Base-by-base conservation (phyloP, 768 basidiomycete species). In the Tubosaeta sp. region DNA sequence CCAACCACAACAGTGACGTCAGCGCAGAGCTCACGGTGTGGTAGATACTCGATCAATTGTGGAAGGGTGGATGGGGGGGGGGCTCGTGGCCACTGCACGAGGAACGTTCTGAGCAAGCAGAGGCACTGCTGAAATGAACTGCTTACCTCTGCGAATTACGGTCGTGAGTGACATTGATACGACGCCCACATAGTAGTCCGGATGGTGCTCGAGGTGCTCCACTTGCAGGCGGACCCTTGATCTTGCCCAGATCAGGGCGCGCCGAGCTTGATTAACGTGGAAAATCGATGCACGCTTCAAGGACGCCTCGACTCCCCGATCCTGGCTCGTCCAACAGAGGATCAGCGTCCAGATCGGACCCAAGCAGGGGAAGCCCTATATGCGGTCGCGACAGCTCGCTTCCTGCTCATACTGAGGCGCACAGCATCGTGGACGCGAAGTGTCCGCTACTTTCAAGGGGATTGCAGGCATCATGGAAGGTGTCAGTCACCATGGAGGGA, bases 281-380 rank as follows among this genome's bases (percentile, higher is more conserved):
- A 77, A 55, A 86, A 86, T 56, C 78, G 81, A 19, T 86, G 84
- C 63, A 85, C 80, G 31, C 85, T 84, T 35, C 84, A 86, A 68
- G 84, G 84, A 46, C 76, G 75, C 24, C 61, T 80, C 39, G 83
- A 36, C n/a, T 18, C 35, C 10, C n/a, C 10, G 18, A 36, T n/a
- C 7, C 18, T 19, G 35, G 18, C 10, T 11, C 10, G 9, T 18
- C 35, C 9, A 36, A 18, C 18, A 36, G n/a, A n/a, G n/a, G n/a
- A n/a, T 18, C 3, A 10, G 35, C 35, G 9, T 36, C 35, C 18
- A 36, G 9, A 36, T 18, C 35, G 35, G 18, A 36, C 35, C 35
- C 9, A 36, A 36, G 35, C 18, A 10, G 35, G 35, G 18, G 6
- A 9, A 19, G 35, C 27, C 57, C 78, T 52, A 84, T 84, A 57